Base-by-base conservation (phyloP, 2,329 filamentous ascomycete genomes). In the Zalaria sp. region DNA sequence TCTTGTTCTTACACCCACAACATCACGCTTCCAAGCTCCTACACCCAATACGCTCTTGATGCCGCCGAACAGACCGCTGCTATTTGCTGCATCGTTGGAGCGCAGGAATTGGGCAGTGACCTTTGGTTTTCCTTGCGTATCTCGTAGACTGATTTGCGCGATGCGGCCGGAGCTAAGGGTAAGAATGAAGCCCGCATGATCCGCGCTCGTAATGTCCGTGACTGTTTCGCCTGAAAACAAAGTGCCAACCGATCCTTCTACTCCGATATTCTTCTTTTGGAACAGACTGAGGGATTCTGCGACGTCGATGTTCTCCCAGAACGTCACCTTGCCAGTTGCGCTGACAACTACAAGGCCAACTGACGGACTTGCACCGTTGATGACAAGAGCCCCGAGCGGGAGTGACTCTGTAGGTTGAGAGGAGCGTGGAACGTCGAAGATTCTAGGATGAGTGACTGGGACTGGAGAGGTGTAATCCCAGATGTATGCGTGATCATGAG, bases 301-400 rank as follows among this genome's bases (percentile, higher is more conserved):
- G 59, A 79, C 87, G 43, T 89, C 87, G 48, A 96, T 83, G 34
- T 86, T 93, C 58, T 96, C 91, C 87, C 91, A 96, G 60, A 91
- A 96, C 36, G 85, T 80, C 40, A 96, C 77, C 59, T 81, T 88
- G 40, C 91, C 91, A 38, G 73, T 87, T 8, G 89, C 83, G 65
- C 89, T 84, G 32, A 96, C 72, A 32, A 95, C 75, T 27, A 98
- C 77, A 32, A 98, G 71, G 2, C 91, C 91, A 29, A 88, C 82
- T 38, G 77, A 76, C n/a, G 76, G 77, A 4, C 80, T 79, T 7
- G 83, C 79, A 4, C 84, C 83, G 39, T 83, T 80, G 0, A 83
- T 81, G 5, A 95, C 80, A 40, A 98, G 73, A 11, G 83, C 77
- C 41, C 86, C 91, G 34, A 95, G 70, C 1, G 91, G 89, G 4